Evolutionary conservation across 2,329 filamentous ascomycete genomes (phyloP).

Genomic region (Magnaporthiopsis rhizophila): DNA sequence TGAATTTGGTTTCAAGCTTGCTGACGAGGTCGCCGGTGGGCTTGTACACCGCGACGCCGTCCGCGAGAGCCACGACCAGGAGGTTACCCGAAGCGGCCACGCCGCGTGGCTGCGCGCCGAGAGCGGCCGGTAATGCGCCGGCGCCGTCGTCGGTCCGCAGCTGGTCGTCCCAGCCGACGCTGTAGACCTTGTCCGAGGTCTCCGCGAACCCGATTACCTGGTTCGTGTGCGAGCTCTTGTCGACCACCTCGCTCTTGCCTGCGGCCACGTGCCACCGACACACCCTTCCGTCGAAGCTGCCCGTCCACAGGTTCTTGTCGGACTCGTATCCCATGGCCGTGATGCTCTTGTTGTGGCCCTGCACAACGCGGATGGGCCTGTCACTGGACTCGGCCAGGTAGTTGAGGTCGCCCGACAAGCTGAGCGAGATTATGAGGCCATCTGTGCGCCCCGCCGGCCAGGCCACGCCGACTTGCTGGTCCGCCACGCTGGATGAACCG

Average conservation of each 20-base stretch:
- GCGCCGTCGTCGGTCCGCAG: slow-evolving; percentile 68
- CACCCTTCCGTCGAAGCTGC: slow-evolving; percentile 84
- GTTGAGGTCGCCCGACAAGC: slow-evolving; percentile 80
- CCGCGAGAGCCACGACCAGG: slow-evolving; percentile 50
- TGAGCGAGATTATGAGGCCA: slow-evolving; percentile 82
- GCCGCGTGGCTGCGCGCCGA: slow-evolving; percentile 75
- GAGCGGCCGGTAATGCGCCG: slow-evolving; percentile 63
- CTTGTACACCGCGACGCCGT: slow-evolving; percentile 46
- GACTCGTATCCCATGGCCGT: slow-evolving; percentile 61
- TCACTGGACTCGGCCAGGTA: slow-evolving; percentile 70
- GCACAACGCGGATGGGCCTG: slow-evolving; percentile 62
- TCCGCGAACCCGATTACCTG: slow-evolving; percentile 72
- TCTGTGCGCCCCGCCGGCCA: slow-evolving; percentile 79
- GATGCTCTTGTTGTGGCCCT: slow-evolving; percentile 87
- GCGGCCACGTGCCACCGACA: slow-evolving; percentile 72
- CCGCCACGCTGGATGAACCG: slow-evolving; percentile 58
- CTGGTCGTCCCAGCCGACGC: slow-evolving; percentile 90
- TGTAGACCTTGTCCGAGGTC: slow-evolving; percentile 60
- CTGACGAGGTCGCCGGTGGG: slow-evolving; percentile 48
- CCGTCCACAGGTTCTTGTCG: slow-evolving; percentile 59
- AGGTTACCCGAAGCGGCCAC: slow-evolving; percentile 47
- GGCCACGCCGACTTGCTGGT: slow-evolving; percentile 93
- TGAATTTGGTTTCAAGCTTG: slow-evolving; percentile 48
- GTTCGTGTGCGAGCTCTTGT: slow-evolving; percentile 77
- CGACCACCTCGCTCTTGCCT: slow-evolving; percentile 62